phyloP scores from a whole-genome alignment of 352 stramenopile species.

The Phytophthora constricta region DNA sequence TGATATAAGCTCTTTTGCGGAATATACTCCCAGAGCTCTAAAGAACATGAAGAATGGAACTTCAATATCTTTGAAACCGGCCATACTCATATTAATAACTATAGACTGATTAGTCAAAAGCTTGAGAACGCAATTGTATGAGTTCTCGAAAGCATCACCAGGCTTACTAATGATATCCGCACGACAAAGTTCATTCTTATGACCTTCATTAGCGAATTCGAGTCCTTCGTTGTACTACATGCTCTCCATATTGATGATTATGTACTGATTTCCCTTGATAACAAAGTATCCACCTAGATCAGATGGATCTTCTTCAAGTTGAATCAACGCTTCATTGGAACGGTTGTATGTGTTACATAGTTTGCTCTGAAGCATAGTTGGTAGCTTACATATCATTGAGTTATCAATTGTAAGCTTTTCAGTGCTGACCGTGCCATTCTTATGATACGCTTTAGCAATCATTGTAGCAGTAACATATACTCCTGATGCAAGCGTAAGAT shows the following conservation, averaged over 20 bases:
- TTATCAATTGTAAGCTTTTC: constrained; percentile 13
- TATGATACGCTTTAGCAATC: constrained; percentile 14
- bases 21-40: constrained; percentile 13
- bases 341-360: constrained; percentile 22
- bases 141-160: constrained; percentile 20
- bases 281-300: constrained; percentile 21
- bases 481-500: constrained; percentile 16
- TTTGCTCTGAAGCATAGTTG: constrained; percentile 18
- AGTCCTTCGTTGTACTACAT: constrained; percentile 25
- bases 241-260: constrained; percentile 24
- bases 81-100: constrained; percentile 11
- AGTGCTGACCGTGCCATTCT: constrained; percentile 10
- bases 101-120: constrained; percentile 16
- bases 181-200: constrained; percentile 16
- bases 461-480: constrained; percentile 13
- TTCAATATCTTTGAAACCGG: constrained; percentile 23
- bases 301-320: constrained; percentile 16
- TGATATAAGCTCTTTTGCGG: constrained; percentile 17
- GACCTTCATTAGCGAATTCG: constrained; percentile 18
- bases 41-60: constrained; percentile 25
- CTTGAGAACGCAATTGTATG: constrained; percentile 17
- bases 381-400: constrained; percentile 17
- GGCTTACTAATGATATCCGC: constrained; percentile 20
- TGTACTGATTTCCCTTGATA: constrained; percentile 24
- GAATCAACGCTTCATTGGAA: constrained; percentile 20